Evolutionary conservation across 2,329 filamentous ascomycete species (phyloP).

Genomic region (Hypoxylon sp.): DNA sequence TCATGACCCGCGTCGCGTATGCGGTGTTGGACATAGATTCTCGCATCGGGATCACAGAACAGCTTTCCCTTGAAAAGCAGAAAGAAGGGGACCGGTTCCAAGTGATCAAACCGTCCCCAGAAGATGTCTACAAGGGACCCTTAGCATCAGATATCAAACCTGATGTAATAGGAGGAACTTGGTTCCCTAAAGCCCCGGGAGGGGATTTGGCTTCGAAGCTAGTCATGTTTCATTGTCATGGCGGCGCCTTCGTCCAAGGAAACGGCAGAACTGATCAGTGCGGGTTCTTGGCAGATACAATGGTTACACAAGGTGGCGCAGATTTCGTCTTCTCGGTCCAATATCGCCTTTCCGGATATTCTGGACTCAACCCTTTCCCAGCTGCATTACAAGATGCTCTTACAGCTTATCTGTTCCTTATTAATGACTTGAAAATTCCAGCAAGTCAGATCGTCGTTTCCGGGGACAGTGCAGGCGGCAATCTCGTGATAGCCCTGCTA

Average conservation of each 20-base stretch:
- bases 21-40: slow-evolving; percentile 29
- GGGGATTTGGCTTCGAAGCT: slow-evolving; percentile 14
- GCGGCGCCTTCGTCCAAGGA: slow-evolving; percentile 49
- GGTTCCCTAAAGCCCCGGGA: slow-evolving; percentile 45
- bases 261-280: slow-evolving; percentile 40
- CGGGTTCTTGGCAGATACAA: slow-evolving; percentile 42
- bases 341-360: slow-evolving; percentile 63
- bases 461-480: slow-evolving; percentile 64
- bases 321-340: slow-evolving; percentile 61
- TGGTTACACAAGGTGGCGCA: slow-evolving; percentile 57
- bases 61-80: slow-evolving; percentile 40
- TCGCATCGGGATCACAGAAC: slow-evolving; percentile 33
- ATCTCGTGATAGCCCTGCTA: slow-evolving; percentile 61
- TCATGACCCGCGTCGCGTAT: slow-evolving; percentile 33
- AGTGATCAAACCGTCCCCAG: slow-evolving; percentile 39
- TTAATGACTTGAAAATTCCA: slow-evolving; percentile 58
- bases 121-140: slow-evolving; percentile 46
- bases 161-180: slow-evolving; percentile 52
- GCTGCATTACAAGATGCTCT: slow-evolving; percentile 66
- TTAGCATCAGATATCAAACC: slow-evolving; percentile 44
- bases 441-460: slow-evolving; percentile 59
- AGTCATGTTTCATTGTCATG: slow-evolving; percentile 51
- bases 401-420: slow-evolving; percentile 62
- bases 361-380: slow-evolving; percentile 61
- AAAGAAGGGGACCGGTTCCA: slow-evolving; percentile 45